Evolutionary conservation across 2,329 filamentous ascomycete genomes (phyloP), one percentile per base, ranked within the genome.

Genomic region (Talaromyces piceae): DNA sequence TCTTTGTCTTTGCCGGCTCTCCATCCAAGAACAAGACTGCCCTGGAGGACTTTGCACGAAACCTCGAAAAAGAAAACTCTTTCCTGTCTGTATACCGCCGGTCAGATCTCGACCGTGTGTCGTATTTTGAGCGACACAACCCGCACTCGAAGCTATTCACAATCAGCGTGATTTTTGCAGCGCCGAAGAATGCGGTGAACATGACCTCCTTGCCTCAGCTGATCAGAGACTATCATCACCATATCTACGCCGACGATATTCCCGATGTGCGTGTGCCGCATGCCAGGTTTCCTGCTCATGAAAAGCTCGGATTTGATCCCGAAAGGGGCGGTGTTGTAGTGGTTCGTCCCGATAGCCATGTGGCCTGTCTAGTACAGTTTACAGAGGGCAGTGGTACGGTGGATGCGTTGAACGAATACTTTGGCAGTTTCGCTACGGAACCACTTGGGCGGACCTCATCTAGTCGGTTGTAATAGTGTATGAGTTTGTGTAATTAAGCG

Each of bases 231-330:
- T 95, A 95, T 67, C 77, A 83, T 45, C 84, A 90, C 60, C 86
- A 93, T 61, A 76, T 95, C 30, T 95, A 95, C 62, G 87, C 89
- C 1, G 91, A 95, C 61, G 89, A 95, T 67, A 77, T 86, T 45
- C 84, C 81, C 73, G 87, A 93, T 64, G 74, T 78, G 41, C 76
- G 81, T 5, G 84, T 88, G 1, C 83, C 86, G 0, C 75, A 84
- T 18, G 84, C 87, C 1, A 77, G 76, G 59, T 88, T 85, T 4
- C 77, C 87, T 2, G 88, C 88, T 4, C 91, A 96, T 68, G 83
- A 84, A 39, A 95, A 95, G 77, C 86, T 95, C 77, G 91, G 91
- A 0, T 67, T 95, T 23, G 79, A 86, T 57, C 75, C 85, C 61
- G 81, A 87, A 55, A 78, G 74, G 55, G 89, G 89, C 9, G 89